A percentile compares a stretch with the other conserved stretches of the same genome.
phyloP scores from a whole-genome alignment of 441 rosid genomes.

The Pelargonium citronellum region DNA sequence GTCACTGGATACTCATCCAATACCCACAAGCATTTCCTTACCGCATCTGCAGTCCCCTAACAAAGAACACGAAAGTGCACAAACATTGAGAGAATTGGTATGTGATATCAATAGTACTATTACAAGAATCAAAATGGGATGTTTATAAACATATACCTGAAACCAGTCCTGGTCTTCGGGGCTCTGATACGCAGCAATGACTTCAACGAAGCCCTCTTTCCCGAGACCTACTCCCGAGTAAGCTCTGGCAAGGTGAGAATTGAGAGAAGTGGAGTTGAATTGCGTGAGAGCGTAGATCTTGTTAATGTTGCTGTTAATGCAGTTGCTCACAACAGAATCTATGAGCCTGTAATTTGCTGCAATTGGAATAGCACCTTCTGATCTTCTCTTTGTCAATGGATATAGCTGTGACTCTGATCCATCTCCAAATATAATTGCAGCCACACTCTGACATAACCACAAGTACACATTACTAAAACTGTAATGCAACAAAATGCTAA shows the following conservation, averaged over 20 bases:
- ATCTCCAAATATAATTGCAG: slow-evolving; percentile 73
- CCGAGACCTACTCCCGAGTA: slow-evolving; percentile 51
- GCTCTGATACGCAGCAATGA: slow-evolving; percentile 77
- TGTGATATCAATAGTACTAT: too few species aligned
- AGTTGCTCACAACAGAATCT: slow-evolving; percentile 73
- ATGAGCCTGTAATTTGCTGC: slow-evolving; percentile 70
- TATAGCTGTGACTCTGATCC: slow-evolving; percentile 60
- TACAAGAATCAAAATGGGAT: too few species aligned
- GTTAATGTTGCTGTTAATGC: slow-evolving; percentile 72
- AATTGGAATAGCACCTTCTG: slow-evolving; percentile 74
- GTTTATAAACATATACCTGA: slow-evolving; percentile 38
- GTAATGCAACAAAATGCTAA: not conserved
- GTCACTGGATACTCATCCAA: slow-evolving; percentile 64
- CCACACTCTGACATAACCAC: slow-evolving; percentile 44
- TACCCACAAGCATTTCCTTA: slow-evolving; percentile 77
- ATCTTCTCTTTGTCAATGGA: slow-evolving; percentile 71
- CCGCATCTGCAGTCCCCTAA: slow-evolving; percentile 84
- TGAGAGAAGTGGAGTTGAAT: slow-evolving; percentile 73
- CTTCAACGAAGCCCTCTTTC: slow-evolving; percentile 66
- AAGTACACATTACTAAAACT: not conserved
- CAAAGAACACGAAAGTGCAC: not conserved
- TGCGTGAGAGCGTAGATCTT: slow-evolving; percentile 80
- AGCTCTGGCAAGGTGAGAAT: slow-evolving; percentile 71
- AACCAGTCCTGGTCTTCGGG: slow-evolving; percentile 68
- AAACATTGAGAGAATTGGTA: too few species aligned